A percentile compares a stretch with the other conserved stretches of the same genome.
These are phyloP conservation scores for Chalaropsis ovoidea DNA, from an alignment of 2,329 filamentous ascomycete species.

Conservation along the genomic window DNA sequence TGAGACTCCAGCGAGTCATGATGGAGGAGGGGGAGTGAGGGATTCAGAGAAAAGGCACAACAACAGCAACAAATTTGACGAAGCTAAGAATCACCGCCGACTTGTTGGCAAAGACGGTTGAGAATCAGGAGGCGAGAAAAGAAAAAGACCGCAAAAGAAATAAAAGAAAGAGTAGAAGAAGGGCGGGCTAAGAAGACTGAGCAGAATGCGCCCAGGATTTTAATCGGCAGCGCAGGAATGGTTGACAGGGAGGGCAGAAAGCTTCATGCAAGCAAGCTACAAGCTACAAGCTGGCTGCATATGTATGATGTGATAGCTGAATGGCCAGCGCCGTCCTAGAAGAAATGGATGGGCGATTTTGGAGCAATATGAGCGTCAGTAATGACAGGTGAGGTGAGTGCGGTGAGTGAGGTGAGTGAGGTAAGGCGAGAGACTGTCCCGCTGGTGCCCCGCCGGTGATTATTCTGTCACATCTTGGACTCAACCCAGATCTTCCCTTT, in stretches of 20 bases:
- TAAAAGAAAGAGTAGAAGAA: neutral
- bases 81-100: neutral
- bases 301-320: neutral
- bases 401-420: too few relatives aligned
- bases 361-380: too few relatives aligned
- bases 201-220: neutral
- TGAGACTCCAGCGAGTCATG: constrained; percentile 21
- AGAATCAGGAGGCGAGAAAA: neutral
- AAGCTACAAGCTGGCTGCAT: neutral
- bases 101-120: neutral
- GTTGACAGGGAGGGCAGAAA: neutral
- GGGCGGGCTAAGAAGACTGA: neutral
- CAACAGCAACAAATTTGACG: neutral
- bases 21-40: neutral
- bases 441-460: too few relatives aligned
- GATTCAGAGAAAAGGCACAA: neutral
- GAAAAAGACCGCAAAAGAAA: neutral
- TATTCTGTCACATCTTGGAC: neutral
- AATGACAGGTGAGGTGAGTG: too few relatives aligned
- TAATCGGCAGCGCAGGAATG: neutral
- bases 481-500: neutral
- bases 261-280: neutral
- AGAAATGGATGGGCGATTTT: too few relatives aligned
- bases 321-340: neutral
- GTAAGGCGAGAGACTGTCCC: too few relatives aligned